Evolutionary conservation across 257 asterid genomes (phyloP).

Genomic region (Cruciata laevipes): DNA sequence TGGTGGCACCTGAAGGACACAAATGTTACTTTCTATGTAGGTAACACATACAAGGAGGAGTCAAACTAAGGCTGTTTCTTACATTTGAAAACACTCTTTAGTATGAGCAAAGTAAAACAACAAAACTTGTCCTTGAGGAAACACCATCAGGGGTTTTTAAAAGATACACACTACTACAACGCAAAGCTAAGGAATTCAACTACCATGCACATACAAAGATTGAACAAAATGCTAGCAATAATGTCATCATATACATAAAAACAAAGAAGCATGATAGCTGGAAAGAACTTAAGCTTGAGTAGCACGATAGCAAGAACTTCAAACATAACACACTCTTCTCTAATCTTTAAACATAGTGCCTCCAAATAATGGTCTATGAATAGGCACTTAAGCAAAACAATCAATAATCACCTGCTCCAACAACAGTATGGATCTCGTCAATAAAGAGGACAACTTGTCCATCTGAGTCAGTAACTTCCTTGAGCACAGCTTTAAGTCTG

Average conservation of each 20-base stretch:
- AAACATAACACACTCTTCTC: not conserved
- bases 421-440: slow-evolving; percentile 97
- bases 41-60: not conserved
- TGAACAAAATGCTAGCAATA: not conserved
- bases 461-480: slow-evolving; percentile 92
- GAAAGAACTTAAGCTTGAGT: not conserved
- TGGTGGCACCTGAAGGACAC: slow-evolving; percentile 67
- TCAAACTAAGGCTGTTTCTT: not conserved
- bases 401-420: slow-evolving; percentile 73
- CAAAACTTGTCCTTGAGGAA: not conserved
- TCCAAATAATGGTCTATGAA: not conserved
- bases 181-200: not conserved
- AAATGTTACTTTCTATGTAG: not conserved
- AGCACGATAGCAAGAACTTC: not conserved
- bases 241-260: not conserved
- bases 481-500: slow-evolving; percentile 86
- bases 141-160: not conserved
- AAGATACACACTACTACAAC: not conserved
- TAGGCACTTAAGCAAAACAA: not conserved
- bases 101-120: not conserved
- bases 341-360: not conserved
- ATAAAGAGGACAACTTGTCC: slow-evolving; percentile 87
- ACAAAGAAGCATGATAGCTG: not conserved
- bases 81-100: not conserved
- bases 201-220: not conserved